Base-by-base conservation (phyloP, 202 grass and related monocot species). In the Dendrocalamus latiflorus region DNA sequence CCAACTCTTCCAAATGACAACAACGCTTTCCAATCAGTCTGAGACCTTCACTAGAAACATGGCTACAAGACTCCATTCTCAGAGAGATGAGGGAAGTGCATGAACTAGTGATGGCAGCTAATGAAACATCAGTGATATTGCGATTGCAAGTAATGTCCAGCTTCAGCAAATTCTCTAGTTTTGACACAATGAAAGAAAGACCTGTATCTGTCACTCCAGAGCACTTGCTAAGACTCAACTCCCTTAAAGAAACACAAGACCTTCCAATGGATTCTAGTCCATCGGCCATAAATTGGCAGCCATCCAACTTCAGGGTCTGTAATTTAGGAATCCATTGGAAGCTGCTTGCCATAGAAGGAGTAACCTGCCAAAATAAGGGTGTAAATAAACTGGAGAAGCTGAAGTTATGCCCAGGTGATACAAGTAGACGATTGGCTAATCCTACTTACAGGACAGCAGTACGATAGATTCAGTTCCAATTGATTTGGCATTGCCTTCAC, bases 51-150 rank as follows among this genome's bases (percentile, higher is more conserved):
- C 77, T 89, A 44, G 92, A 90, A 70, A 98, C 80, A 70, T 70
- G 74, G 17, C 47, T 34, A 80, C 95, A 98, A 41, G 93, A 95
- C 86, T 98, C 93, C 93, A 98, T 93, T 77, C 86, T 93, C 38
- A 98, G 87, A 64, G 91, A 95, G 81, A 81, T 6, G 22, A 98
- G 91, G 22, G 87, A 95, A 54, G 85, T 73, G 82, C 93, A 93
- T 42, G 89, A 95, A 45, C 83, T 88, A 81, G 93, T 90, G 39
- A 98, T 93, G 78, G 59, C 74, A 30, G 48, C 87, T 65, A 98
- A 25, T 13, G 93, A 93, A 70, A 75, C 70, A 89, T 95, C 91
- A 43, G 91, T 95, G 56, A 98, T 93, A 56, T 93, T 62, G 58
- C 87, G 88, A 70, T 86, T 93, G 34, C 93, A 98, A 60, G 95